phyloP scores from a whole-genome alignment of 768 basidiomycete species.

The Podaxis sp. region DNA sequence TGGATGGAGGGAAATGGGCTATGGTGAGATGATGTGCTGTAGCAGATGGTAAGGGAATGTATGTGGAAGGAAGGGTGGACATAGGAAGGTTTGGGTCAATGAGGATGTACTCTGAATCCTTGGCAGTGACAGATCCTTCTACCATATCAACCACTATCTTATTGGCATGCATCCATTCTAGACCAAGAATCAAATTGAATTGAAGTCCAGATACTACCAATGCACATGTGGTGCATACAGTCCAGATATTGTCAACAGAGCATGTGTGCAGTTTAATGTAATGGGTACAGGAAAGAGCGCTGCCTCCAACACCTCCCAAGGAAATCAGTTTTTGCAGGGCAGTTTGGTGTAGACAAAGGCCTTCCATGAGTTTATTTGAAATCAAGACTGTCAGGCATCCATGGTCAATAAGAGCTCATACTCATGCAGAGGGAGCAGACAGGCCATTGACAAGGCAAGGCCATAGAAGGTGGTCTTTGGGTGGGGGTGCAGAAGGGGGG shows the following conservation, averaged over 20 bases:
- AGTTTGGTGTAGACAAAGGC: not conserved
- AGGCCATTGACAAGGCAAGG: not conserved
- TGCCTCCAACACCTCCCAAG: not conserved
- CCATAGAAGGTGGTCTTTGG: not conserved
- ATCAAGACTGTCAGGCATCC: not conserved
- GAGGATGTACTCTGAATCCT: not conserved
- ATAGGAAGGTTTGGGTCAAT: not conserved
- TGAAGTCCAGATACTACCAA: not conserved
- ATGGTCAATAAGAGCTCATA: not conserved
- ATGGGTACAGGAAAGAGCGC: not conserved
- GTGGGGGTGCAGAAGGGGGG: not conserved
- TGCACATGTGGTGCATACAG: not conserved
- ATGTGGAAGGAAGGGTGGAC: not conserved
- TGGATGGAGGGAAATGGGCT: not conserved
- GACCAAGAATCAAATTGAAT: not conserved
- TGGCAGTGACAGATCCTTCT: too few relatives aligned
- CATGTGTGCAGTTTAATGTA: not conserved
- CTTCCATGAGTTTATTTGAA: not conserved
- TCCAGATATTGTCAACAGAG: not conserved
- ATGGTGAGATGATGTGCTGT: not conserved
- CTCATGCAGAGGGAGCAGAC: not conserved
- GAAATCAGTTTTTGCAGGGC: not conserved
- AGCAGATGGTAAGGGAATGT: not conserved
- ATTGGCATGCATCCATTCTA: not conserved
- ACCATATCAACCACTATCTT: not conserved